phyloP scores from a whole-genome alignment of 2,329 filamentous ascomycete genomes.

The Fusarium palustre region DNA sequence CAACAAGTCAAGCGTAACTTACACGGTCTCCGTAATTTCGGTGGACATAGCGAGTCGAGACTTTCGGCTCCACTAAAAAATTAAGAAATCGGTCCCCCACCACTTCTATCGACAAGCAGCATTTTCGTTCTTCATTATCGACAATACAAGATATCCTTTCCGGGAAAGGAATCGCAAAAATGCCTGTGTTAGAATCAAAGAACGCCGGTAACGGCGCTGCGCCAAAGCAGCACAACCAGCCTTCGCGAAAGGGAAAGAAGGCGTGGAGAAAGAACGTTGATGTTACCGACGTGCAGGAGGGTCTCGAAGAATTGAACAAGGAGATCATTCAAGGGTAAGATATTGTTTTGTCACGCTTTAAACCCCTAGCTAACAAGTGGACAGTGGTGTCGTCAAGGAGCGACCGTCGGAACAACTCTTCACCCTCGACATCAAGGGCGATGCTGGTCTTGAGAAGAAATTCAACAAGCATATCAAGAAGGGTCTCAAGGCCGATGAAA shows the following conservation, averaged over 20 bases:
- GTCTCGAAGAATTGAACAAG: conserved; percentile 85
- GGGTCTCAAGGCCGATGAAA: conserved; percentile 89
- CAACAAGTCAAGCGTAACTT: conserved; percentile 18
- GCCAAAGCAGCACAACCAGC: conserved; percentile 85
- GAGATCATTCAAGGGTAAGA: conserved; percentile 89
- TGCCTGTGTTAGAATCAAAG: conserved; percentile 66
- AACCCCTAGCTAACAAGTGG: conserved; percentile 34
- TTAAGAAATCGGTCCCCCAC: conserved; percentile 46
- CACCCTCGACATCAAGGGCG: conserved; percentile 80
- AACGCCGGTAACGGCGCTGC: conserved; percentile 65
- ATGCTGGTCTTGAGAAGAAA: conserved; percentile 72
- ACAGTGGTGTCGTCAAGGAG: conserved; percentile 86
- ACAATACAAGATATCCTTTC: conserved; percentile 27
- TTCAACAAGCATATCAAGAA: conserved; percentile 76
- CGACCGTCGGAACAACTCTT: conserved; percentile 87
- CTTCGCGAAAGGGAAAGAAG: conserved; percentile 97
- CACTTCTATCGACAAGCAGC: conserved; percentile 39
- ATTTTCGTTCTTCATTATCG: conserved; percentile 33
- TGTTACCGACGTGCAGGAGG: conserved; percentile 84
- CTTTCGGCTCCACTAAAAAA: conserved; percentile 47
- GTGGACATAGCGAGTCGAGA: conserved; percentile 23
- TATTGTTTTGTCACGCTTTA: not conserved
- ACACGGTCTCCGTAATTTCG: conserved; percentile 6
- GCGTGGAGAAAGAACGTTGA: conserved; percentile 99
- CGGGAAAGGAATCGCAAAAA: conserved; percentile 48